Evolutionary conservation across 2,329 filamentous ascomycete genomes (phyloP).

Genomic region (Thielaviopsis musarum): DNA sequence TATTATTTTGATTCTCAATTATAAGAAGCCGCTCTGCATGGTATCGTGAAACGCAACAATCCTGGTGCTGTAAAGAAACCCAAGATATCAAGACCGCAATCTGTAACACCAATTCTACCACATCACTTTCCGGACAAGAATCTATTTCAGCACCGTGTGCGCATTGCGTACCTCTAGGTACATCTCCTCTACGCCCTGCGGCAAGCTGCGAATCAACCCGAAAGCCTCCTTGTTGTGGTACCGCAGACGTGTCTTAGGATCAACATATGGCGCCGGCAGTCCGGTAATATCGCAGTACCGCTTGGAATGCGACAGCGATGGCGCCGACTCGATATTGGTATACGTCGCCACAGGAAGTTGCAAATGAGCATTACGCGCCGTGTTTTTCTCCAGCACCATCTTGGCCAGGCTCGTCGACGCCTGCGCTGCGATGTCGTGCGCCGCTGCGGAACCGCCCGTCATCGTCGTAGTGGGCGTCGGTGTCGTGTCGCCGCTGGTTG

Average conservation of each 20-base stretch:
- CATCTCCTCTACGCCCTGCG: slow-evolving; percentile 69
- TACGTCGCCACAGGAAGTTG: slow-evolving; percentile 41
- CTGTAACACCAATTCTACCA: neutral
- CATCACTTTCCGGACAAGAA: neutral
- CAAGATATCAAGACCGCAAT: neutral
- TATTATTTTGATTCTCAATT: too few relatives aligned
- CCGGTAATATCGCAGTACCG: slow-evolving; percentile 96
- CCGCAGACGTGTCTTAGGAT: slow-evolving; percentile 83
- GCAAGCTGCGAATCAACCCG: slow-evolving; percentile 59
- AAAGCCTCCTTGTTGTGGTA: slow-evolving; percentile 94
- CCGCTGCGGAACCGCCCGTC: slow-evolving; percentile 20
- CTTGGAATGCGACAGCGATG: slow-evolving; percentile 67
- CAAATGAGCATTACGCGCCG: slow-evolving; percentile 14
- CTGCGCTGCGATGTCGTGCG: slow-evolving; percentile 59
- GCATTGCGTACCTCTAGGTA: slow-evolving; percentile 83
- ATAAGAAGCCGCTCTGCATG: neutral
- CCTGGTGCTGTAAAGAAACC: slow-evolving; percentile 8
- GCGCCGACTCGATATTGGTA: slow-evolving; percentile 90
- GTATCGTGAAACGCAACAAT: neutral
- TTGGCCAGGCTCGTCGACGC: slow-evolving; percentile 75
- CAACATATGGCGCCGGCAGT: slow-evolving; percentile 74
- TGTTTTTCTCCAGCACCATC: slow-evolving; percentile 71
- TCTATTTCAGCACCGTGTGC: slow-evolving; percentile 79
- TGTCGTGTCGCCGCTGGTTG: slow-evolving; percentile 41
- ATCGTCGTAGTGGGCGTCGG: slow-evolving; percentile 21